Conservation (phyloP, 768 basidiomycete species). For the Baorangia bicolor region DNA sequence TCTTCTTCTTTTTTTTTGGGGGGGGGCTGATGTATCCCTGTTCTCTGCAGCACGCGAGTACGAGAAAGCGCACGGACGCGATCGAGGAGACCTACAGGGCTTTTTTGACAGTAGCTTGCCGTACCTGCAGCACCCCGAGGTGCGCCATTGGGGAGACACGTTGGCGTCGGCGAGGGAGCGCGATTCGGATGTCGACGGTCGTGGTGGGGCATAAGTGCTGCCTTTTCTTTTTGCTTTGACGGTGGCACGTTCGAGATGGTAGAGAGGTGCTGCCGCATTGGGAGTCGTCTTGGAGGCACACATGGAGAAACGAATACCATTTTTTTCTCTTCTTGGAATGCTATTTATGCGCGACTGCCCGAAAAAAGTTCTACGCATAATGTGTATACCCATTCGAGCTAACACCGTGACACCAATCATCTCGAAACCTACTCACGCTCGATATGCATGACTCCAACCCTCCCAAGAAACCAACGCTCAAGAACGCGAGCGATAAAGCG, state of each 20-base stretch:
- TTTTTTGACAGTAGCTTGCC: conserved; percentile 86
- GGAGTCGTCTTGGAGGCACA: not conserved
- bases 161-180: conserved; percentile 22
- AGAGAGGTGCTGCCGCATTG: too few relatives aligned
- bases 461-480: not conserved
- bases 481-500: too few relatives aligned
- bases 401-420: too few relatives aligned
- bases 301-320: not conserved
- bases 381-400: too few relatives aligned
- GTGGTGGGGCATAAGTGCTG: not conserved
- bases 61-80: conserved; percentile 50
- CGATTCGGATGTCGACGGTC: not conserved
- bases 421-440: not conserved
- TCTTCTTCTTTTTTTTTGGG: not conserved
- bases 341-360: too few relatives aligned
- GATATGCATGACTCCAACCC: not conserved
- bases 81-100: conserved; percentile 51
- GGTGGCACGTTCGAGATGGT: not conserved
- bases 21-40: too few relatives aligned
- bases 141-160: conserved; percentile 65
- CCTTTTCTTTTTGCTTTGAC: not conserved
- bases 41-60: too few relatives aligned
- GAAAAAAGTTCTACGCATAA: too few relatives aligned
- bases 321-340: too few relatives aligned
- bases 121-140: conserved; percentile 66